phyloP scores from a whole-genome alignment of 1,139 yeast species.

The Saccharomyces hybrid region DNA sequence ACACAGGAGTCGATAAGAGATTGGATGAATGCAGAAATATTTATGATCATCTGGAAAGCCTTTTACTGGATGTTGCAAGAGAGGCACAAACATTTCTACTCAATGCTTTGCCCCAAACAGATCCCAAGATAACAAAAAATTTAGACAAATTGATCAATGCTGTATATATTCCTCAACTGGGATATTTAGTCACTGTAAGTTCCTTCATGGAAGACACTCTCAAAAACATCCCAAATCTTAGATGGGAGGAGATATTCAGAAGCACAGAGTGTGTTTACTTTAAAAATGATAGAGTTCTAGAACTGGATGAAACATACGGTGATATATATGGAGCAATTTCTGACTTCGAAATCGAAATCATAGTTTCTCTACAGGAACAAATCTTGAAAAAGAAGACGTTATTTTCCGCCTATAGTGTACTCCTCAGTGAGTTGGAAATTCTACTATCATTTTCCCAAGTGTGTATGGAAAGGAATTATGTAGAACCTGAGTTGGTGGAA shows the following conservation, averaged over 20 bases:
- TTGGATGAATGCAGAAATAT: conserved; percentile 32
- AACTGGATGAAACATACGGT: conserved; percentile 37
- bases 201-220: conserved; percentile 6
- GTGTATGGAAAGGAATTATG: conserved; percentile 31
- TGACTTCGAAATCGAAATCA: conserved; percentile 39
- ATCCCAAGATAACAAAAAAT: conserved; percentile 5
- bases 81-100: conserved; percentile 8
- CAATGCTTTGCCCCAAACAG: conserved; percentile 6
- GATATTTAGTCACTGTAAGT: conserved; percentile 34
- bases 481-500: conserved; percentile 35
- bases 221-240: conserved; percentile 9
- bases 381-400: conserved; percentile 18
- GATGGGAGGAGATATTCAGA: conserved; percentile 37
- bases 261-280: conserved; percentile 36
- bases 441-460: conserved; percentile 35
- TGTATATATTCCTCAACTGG: conserved; percentile 41
- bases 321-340: conserved; percentile 37
- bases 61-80: conserved; percentile 28
- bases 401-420: conserved; percentile 19
- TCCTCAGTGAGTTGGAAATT: conserved; percentile 37
- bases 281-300: conserved; percentile 31
- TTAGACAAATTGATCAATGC: conserved; percentile 28
- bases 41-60: conserved; percentile 35
- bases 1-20: conserved; percentile 29
- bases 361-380: conserved; percentile 31